Conservation (phyloP, 2,329 filamentous ascomycete genomes). For the Ceratocystis cacaofunesta region DNA sequence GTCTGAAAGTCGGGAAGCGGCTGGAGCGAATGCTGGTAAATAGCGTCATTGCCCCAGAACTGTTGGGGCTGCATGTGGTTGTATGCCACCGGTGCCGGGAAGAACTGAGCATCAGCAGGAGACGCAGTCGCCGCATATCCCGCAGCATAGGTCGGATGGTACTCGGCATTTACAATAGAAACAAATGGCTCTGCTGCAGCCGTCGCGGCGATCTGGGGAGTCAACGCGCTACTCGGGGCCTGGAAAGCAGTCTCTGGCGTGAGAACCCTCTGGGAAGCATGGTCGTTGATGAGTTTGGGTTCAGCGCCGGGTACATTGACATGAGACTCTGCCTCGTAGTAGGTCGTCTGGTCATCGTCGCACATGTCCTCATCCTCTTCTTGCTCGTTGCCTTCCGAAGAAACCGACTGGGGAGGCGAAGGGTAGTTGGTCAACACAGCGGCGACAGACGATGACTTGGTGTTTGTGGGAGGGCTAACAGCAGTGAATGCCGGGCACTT, state of each 20-base stretch:
- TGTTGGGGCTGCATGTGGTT: neutral
- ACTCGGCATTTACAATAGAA: slow-evolving; percentile 11
- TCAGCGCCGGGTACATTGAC: neutral
- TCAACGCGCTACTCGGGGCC: slow-evolving; percentile 22
- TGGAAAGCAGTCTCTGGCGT: neutral
- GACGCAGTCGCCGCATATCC: neutral
- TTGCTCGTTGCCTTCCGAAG: neutral
- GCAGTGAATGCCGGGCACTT: slow-evolving; percentile 57
- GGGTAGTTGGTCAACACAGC: neutral
- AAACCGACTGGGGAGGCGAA: slow-evolving; percentile 24
- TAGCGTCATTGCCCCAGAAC: neutral
- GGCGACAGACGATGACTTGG: neutral
- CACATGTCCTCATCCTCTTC: neutral
- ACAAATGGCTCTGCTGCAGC: slow-evolving; percentile 6
- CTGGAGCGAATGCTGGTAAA: neutral
- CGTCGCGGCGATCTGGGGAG: slow-evolving; percentile 19
- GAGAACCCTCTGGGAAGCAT: neutral
- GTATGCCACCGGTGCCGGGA: neutral
- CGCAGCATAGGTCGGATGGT: neutral
- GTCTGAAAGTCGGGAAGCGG: neutral
- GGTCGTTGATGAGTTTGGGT: neutral
- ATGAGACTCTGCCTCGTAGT: neutral
- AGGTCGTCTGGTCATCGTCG: neutral
- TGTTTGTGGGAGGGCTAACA: neutral
- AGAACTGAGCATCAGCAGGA: neutral